A percentile compares a stretch with the other conserved stretches of the same genome.
These are phyloP conservation scores for Falciphora oryzae DNA, from an alignment of 2,329 filamentous ascomycete genomes.

Conservation along the genomic window DNA sequence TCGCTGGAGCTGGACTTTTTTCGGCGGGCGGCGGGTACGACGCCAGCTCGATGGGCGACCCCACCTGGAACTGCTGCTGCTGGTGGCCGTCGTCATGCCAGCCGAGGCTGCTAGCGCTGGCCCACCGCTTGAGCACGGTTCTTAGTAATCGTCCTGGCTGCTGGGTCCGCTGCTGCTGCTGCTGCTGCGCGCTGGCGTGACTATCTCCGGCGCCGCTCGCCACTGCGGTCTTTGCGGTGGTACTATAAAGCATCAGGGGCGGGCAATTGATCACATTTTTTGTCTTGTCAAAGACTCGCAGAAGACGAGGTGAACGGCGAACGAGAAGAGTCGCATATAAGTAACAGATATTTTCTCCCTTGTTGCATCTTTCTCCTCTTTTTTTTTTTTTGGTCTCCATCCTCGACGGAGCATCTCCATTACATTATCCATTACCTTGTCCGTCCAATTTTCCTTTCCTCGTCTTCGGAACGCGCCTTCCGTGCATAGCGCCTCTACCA, in stretches of 20 bases:
- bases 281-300: background rate
- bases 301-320: too few species aligned
- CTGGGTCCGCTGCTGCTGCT: background rate
- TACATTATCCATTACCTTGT: too few species aligned
- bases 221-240: constrained; percentile 3
- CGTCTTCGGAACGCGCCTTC: too few species aligned
- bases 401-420: too few species aligned
- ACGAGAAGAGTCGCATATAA: too few species aligned
- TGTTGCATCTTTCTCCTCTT: too few species aligned
- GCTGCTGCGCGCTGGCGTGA: background rate
- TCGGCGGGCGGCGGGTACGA: constrained; percentile 4
- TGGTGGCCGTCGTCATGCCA: background rate
- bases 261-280: constrained; percentile 2
- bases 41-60: constrained; percentile 8
- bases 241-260: constrained; percentile 1
- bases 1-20: background rate
- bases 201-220: background rate
- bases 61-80: constrained; percentile 1
- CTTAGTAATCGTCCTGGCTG: constrained; percentile 7
- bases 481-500: too few species aligned
- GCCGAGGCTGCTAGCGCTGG: too few species aligned
- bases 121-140: constrained; percentile 1
- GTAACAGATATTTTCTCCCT: too few species aligned
- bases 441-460: too few species aligned
- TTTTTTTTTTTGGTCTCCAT: too few species aligned